phyloP scores from a whole-genome alignment of 2,329 filamentous ascomycete species.

The Dothideomycetes sp. region DNA sequence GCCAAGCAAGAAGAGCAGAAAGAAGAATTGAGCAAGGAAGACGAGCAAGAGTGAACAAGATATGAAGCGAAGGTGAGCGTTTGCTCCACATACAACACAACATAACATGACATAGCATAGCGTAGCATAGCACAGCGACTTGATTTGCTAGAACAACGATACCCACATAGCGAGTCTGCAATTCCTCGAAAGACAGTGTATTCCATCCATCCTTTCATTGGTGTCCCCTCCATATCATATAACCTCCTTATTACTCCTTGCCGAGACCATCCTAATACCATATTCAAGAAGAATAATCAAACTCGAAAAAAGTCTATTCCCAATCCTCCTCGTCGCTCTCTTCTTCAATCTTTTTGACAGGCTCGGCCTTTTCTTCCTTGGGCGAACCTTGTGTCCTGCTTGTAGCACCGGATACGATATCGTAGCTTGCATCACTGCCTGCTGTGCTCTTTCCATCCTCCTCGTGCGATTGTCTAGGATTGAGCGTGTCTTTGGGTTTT shows the following conservation, averaged over 20 bases:
- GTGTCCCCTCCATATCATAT: too few relatives aligned
- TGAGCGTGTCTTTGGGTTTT: constrained; percentile 30
- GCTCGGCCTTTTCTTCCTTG: constrained; percentile 41
- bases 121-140: not conserved
- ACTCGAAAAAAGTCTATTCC: constrained; percentile 20
- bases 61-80: too few relatives aligned
- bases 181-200: too few relatives aligned
- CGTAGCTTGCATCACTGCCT: constrained; percentile 93
- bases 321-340: constrained; percentile 30
- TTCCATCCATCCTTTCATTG: too few relatives aligned
- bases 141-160: not conserved
- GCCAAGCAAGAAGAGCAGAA: not conserved
- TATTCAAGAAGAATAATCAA: not conserved
- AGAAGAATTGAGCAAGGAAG: not conserved
- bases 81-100: not conserved
- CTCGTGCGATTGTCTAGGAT: constrained; percentile 64
- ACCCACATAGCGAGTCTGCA: not conserved
- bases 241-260: not conserved
- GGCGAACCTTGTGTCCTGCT: constrained; percentile 67
- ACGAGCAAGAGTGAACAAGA: too few relatives aligned
- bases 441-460: constrained; percentile 69
- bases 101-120: not conserved
- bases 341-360: constrained; percentile 18
- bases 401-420: constrained; percentile 67
- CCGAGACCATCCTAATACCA: not conserved